Conservation (phyloP, 2,329 filamentous ascomycete species). For the Apiospora marii region DNA sequence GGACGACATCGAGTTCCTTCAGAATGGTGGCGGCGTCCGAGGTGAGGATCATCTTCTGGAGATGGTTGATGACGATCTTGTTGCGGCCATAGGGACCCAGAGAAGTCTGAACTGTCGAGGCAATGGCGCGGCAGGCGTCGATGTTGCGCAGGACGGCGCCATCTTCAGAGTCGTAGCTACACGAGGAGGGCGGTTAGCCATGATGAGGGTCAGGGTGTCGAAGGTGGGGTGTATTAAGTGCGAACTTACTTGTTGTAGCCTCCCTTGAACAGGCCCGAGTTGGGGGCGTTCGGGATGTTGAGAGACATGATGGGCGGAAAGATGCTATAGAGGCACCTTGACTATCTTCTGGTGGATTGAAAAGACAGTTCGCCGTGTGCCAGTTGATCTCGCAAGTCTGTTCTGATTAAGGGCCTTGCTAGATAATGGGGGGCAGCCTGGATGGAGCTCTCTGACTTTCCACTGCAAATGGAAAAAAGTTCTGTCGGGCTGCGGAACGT, state of each 20-base stretch:
- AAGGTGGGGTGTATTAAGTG: conserved; percentile 25
- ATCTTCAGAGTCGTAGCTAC: conserved; percentile 98
- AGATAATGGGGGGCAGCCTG: conserved; percentile 21
- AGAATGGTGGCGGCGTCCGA: conserved; percentile 98
- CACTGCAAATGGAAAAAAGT: conserved; percentile 23
- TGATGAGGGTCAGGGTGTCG: conserved; percentile 36
- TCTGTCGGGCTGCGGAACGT: conserved; percentile 22
- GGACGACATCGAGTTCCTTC: conserved; percentile 95
- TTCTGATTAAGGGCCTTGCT: conserved; percentile 8
- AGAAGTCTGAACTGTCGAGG: conserved; percentile 95
- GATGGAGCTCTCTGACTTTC: conserved; percentile 18
- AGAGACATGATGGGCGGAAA: conserved; percentile 77
- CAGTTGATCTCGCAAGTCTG: conserved; percentile 1
- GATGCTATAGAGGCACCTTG: neutral
- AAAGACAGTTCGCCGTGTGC: conserved; percentile 6
- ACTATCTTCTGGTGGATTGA: conserved; percentile 15
- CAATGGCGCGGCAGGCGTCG: conserved; percentile 95
- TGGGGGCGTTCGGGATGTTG: conserved; percentile 92
- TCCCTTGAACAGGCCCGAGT: conserved; percentile 91
- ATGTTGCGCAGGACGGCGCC: conserved; percentile 98
- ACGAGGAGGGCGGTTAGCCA: conserved; percentile 30
- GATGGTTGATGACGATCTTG: conserved; percentile 99
- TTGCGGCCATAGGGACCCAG: conserved; percentile 97
- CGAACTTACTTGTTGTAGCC: conserved; percentile 89
- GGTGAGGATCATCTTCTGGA: conserved; percentile 99